phyloP scores from a whole-genome alignment of 2,329 filamentous ascomycete genomes.

The Didymella segeticola region DNA sequence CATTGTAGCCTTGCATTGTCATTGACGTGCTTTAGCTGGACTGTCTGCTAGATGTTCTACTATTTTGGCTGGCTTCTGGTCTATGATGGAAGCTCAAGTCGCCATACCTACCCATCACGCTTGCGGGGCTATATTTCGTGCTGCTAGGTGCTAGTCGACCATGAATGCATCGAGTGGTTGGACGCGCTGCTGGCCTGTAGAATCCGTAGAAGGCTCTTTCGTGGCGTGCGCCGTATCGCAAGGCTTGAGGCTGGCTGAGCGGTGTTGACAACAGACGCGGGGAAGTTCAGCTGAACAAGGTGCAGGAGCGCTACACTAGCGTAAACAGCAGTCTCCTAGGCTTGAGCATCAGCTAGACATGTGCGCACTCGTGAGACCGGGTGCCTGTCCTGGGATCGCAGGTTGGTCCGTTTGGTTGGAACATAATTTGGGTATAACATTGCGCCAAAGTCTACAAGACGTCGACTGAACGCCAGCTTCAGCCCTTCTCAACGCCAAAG shows the following conservation, averaged over 20 bases:
- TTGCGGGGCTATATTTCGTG: neutral
- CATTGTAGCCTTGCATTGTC: neutral
- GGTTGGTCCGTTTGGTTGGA: neutral
- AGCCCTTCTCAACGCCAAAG: neutral
- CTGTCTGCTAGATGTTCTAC: neutral
- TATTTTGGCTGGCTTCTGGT: neutral
- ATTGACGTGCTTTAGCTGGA: neutral
- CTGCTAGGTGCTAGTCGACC: no score
- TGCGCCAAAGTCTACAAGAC: conserved; percentile 5
- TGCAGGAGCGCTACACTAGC: conserved; percentile 6
- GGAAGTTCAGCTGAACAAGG: conserved; percentile 3
- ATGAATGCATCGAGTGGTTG: neutral
- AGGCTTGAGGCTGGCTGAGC: conserved; percentile 6
- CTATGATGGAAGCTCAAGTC: no score
- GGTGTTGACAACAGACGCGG: neutral
- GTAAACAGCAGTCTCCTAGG: neutral
- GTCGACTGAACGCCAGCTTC: conserved; percentile 3
- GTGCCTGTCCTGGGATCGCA: neutral
- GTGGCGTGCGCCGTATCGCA: neutral
- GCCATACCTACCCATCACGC: neutral
- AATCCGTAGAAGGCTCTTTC: neutral
- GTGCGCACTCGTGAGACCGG: neutral
- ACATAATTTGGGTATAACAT: conserved; percentile 17
- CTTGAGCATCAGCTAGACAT: neutral
- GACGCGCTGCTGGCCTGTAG: neutral